Evolutionary conservation across 1,284 basidiomycete species (phyloP), one percentile per base, ranked within the genome.

Genomic region (Apiotrichum montevideense): DNA sequence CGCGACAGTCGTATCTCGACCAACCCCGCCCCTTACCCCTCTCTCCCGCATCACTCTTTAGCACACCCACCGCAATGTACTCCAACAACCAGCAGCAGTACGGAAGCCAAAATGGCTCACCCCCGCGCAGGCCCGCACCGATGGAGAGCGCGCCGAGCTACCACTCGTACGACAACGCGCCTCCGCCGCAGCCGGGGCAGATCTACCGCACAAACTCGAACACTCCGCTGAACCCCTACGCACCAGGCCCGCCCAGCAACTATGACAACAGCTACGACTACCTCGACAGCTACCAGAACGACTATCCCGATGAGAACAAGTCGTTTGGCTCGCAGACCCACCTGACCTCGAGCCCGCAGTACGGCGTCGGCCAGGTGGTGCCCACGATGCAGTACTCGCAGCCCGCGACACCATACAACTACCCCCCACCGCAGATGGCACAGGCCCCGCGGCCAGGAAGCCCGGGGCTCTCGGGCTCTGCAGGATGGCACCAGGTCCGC

Each of bases 401-500:
- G 11, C 34, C 52, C 35, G 37, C 32, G 42, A 53, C 58, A 56
- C 37, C 54, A 29, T 60, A 56, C 57, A 29, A 43, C n/a, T 59
- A 56, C 52, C 55, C 56, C 35, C 57, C 55, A 34, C 51, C 47
- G 14, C 49, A 58, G 54, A 42, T 43, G 46, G 52, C 34, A 6
- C 29, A 14, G 50, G 13, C 40, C 33, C 45, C 47, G 43, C 54
- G 63, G 21, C 63, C 64, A 4, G 51, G 57, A 48, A 62, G 53
- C 10, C 54, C 53, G 11, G 57, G 61, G 8, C 65, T 59, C 46
- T 66, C 66, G n/a, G 72, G 70, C 8, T 66, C 67, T 29, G 65
- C 63, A 2, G 65, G 69, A 54, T 73, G 72, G 72, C 71, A 73
- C 55, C 43, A 46, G 10, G 66, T 71, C 59, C 57, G 71, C 37